Evolutionary conservation across 2,329 filamentous ascomycete species (phyloP).

Genomic region (Alternaria tenuissima): DNA sequence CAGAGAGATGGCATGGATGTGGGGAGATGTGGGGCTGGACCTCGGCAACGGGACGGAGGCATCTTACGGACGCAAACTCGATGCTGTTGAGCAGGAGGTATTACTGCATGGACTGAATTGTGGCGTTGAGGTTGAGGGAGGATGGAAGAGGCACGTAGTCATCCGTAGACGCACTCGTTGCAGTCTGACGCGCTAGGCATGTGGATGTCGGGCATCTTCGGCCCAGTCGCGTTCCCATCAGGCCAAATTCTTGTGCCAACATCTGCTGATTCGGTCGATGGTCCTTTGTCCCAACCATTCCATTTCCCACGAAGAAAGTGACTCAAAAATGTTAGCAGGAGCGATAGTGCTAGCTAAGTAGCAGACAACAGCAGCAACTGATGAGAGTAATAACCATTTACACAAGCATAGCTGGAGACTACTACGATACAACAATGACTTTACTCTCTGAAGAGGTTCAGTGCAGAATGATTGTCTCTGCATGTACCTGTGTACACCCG

Average conservation of each 20-base stretch:
- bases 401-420: no score
- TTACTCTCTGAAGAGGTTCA: background rate
- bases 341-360: background rate
- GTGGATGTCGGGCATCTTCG: background rate
- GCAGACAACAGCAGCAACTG: background rate
- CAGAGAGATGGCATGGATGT: constrained; percentile 2
- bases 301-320: background rate
- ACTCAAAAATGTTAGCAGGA: background rate
- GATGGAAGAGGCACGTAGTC: background rate
- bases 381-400: background rate
- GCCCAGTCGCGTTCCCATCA: background rate
- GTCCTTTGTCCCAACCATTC: background rate
- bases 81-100: background rate
- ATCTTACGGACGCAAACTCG: background rate
- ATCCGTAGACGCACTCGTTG: background rate
- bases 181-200: background rate
- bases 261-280: background rate
- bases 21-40: constrained; percentile 19
- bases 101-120: background rate
- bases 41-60: constrained; percentile 7
- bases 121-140: background rate
- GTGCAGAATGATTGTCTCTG: background rate
- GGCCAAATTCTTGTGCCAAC: background rate
- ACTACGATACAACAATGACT: no score
- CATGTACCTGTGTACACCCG: background rate